These are phyloP conservation scores for Zymoseptoria ardabiliae DNA, from an alignment of 2,329 filamentous ascomycete species.

Conservation along the genomic window DNA sequence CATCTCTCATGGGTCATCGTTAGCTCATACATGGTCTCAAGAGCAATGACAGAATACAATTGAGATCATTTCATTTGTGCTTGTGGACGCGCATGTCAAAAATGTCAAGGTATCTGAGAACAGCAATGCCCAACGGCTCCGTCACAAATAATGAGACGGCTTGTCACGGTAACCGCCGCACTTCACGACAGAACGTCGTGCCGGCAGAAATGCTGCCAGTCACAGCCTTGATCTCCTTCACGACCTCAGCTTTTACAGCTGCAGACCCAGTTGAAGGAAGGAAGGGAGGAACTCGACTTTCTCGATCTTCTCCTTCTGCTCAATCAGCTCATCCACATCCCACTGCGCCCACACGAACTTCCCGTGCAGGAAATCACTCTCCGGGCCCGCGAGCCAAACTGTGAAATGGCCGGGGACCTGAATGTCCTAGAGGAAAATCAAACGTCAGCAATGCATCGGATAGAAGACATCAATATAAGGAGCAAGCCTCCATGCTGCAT, in stretches of 20 bases:
- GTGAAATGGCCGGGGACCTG: constrained; percentile 23
- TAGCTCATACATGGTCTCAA: too few relatives aligned
- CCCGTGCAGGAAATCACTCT: constrained; percentile 31
- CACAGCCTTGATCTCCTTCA: too few relatives aligned
- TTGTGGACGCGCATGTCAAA: too few relatives aligned
- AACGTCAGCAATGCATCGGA: neutral
- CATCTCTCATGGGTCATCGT: neutral
- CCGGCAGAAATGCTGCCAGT: neutral
- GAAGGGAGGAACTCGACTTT: constrained; percentile 5
- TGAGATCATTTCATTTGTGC: too few relatives aligned
- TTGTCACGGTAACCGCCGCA: too few relatives aligned
- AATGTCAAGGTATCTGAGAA: too few relatives aligned
- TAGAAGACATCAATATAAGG: neutral
- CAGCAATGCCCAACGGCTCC: too few relatives aligned
- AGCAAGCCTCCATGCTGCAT: neutral
- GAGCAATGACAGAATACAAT: too few relatives aligned
- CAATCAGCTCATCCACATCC: constrained; percentile 19
- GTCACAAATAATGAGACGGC: too few relatives aligned
- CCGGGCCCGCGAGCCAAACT: constrained; percentile 30
- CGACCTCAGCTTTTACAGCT: neutral
- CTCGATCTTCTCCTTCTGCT: constrained; percentile 8
- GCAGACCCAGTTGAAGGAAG: constrained; percentile 18
- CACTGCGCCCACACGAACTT: constrained; percentile 23
- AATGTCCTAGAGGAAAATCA: constrained; percentile 3
- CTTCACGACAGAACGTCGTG: too few relatives aligned